Evolutionary conservation across 768 basidiomycete genomes (phyloP), one percentile per base, ranked within the genome.

Genomic region (Boletus sensibilis): DNA sequence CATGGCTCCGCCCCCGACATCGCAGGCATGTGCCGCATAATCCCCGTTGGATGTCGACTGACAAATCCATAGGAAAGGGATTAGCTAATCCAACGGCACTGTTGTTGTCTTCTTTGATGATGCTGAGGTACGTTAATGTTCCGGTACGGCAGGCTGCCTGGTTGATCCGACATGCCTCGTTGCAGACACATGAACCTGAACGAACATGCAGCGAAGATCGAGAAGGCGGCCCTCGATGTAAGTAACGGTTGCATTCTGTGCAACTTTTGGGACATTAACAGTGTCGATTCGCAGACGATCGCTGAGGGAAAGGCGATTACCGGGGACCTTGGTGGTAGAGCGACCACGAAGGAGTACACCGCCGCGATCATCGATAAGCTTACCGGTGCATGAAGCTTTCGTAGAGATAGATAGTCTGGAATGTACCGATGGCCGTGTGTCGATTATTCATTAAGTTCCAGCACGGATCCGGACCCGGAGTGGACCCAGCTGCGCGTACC

Each of bases 1-100:
- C 97, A 99, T 75, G 97, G 97, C 54, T 98, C 95, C 20, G 97
- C 97, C 8, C 96, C 97, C n/a, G 97, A 98, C 73, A 99, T 98
- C 70, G 96, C 92, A 62, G 95, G 92, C 78, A 76, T 69, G 78
- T 75, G 58, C 48, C 9, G 37, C 47, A 34, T 44, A 35, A 39
- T 38, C 31, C 33, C 13, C 3, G 52, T 41, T 8, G 29, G 21
- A 35, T 10, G 34, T 31, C n/a, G 29, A 42, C 59, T 56, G 53
- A 60, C 25, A 8, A 39, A 41, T 56, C 52, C 53, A 44, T 53
- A 89, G 90, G 92, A 67, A 91, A 93, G 70, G 92, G 92, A 60
- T 78, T 94, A 64, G 96, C 97, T 68, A 99, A 99, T 80, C 97
- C 97, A n/a, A 98, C 97, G n/a, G 97, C 97, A 4, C 82, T 99